These are phyloP conservation scores for Cubamyces lactineus DNA, from an alignment of 768 basidiomycete genomes.

Conservation along the genomic window DNA sequence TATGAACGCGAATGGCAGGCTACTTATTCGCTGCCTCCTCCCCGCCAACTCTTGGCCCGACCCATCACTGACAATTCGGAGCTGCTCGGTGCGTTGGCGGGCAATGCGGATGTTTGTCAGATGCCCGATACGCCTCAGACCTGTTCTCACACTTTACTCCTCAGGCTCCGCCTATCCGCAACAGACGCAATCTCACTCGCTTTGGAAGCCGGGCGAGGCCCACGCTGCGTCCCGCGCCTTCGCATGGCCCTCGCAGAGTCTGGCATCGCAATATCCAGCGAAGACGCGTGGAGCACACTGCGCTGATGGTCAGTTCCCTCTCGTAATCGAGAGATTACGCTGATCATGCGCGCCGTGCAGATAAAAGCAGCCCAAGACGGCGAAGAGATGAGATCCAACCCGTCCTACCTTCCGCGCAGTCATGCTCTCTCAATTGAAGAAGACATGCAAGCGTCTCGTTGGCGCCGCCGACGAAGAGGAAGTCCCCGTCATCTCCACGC, in stretches of 20 bases:
- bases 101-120: slow-evolving; percentile 15
- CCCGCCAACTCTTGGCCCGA: slow-evolving; percentile 9
- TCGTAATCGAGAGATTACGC: slow-evolving; percentile 19
- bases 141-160: slow-evolving; percentile 15
- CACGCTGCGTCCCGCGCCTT: slow-evolving; percentile 9
- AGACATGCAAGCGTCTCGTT: slow-evolving; percentile 57
- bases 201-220: slow-evolving; percentile 4
- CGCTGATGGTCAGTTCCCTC: slow-evolving; percentile 19
- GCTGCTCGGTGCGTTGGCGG: slow-evolving; percentile 2
- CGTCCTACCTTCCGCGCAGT: slow-evolving; percentile 35
- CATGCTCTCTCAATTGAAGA: slow-evolving; percentile 40
- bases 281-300: slow-evolving; percentile 8
- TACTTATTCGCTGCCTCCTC: slow-evolving; percentile 15
- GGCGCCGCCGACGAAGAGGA: slow-evolving; percentile 63
- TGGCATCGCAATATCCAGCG: slow-evolving; percentile 6
- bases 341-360: background rate
- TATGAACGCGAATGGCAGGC: slow-evolving; percentile 13
- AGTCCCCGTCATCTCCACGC: slow-evolving; percentile 59
- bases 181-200: slow-evolving; percentile 21
- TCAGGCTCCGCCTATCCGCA: slow-evolving; percentile 13
- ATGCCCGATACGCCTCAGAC: background rate
- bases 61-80: slow-evolving; percentile 15
- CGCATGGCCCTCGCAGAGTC: slow-evolving; percentile 1
- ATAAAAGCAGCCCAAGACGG: slow-evolving; percentile 11
- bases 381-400: slow-evolving; percentile 12